Base-by-base conservation (phyloP, 2,329 filamentous ascomycete genomes). In the Gnomoniopsis smithogilvyi region DNA sequence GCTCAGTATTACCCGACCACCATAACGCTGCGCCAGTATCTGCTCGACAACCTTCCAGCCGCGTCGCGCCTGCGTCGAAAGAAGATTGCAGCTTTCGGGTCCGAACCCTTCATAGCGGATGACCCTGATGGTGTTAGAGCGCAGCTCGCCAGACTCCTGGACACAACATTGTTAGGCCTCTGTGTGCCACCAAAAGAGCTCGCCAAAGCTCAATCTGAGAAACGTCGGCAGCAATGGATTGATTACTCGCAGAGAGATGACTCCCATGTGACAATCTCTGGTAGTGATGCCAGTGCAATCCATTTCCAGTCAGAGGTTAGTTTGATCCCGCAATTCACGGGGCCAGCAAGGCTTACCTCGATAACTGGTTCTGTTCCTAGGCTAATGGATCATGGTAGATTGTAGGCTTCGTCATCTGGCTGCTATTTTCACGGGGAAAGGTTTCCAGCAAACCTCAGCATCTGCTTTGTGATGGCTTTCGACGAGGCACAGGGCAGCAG, bases 401-500 rank as follows among this genome's bases (percentile, higher is more conserved):
- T 65, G 80, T 94, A 47, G 88, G 93, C 68, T 92, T 90, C 71
- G 82, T 84, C 30, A 84, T 97, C 46, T 92, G 89, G 85, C 79
- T 84, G 11, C 77, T 96, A 2, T 96, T 96, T 71, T 84, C 82
- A 14, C 80, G 82, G 65, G 73, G 77, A 17, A 75, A 78, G 34
- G 69, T 70, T 21, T 67, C 72, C 30, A 74, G 73, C 60, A 71
- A 77, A 67, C 87, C 89, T 1, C 82, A 84, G 53, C 91, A 97
- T 73, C 68, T 96, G 6, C 81, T 99, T 4, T 93, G 91, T 65
- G 88, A 96, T 77, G 94, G 94, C 24, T 96, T 88, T 66, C 85
- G 88, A 66, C 84, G 80, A 64, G 70, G 74, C 56, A 48, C 64
- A 26, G 64, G 63, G 68, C 65, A 34, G 19, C 73, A 70, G 26